Base-by-base conservation (phyloP, 1,139 yeast genomes). In the Casaregolazyma lundiana region DNA sequence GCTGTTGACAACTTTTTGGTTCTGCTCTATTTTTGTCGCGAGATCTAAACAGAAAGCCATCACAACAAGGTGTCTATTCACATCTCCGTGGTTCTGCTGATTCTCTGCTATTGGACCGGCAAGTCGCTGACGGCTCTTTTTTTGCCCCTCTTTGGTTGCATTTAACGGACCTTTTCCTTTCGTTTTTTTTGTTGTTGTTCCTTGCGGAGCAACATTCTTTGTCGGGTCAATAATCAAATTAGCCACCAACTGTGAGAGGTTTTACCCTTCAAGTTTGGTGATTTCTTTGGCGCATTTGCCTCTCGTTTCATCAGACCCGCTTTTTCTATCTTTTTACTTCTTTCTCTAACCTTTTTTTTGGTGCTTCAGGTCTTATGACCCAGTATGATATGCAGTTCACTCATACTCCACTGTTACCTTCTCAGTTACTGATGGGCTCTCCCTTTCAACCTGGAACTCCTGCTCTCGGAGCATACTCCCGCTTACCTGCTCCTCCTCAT, bases 391-490 rank as follows among this genome's bases (percentile, higher is more conserved):
- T 66, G 58, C 68, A 62, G 42, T 65, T 56, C 52, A 42, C 45
- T 19, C 47, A 41, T 37, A 61, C 82, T n/a, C 77, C 84, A 15
- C 72, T 84, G 72, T 67, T 84, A 35, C 92, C 92, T 1, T 74
- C 86, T 20, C 87, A 82, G 58, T 66, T 84, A 46, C 67, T 84
- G 44, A 68, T 81, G 53, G 78, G 80, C 17, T 80, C 90, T 0
- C 92, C 92, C 0, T 83, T 77, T 58, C 73, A 77, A 41, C 77
- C 76, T 8, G 67, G 66, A 7, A 63, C 67, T 18, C 68, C 67
- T 15, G 60, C 63, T 4, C 53, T 54, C 40, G 57, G 56, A 39
- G 67, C 55, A 48, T 63, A 59, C 47, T 55, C 60, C 1, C 49
- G 62, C 6, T 58, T 56, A 40, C 32, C 35, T 13, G 34, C 39